Conservation (phyloP, 1,284 basidiomycete genomes). For the Fomitopsis schrenkii region DNA sequence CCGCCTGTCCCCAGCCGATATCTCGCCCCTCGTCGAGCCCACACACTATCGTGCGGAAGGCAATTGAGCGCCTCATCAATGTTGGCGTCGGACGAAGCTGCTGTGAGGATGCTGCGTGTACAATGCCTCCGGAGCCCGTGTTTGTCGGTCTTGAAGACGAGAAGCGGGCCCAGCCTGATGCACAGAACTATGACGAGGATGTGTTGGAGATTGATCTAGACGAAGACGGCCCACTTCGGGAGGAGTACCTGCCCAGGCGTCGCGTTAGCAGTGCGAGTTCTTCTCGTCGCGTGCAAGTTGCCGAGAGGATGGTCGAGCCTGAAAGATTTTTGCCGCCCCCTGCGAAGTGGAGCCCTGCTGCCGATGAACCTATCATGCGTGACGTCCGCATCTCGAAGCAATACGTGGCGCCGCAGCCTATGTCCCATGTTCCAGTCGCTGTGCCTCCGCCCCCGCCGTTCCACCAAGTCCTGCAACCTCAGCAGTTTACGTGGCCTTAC, state of each 20-base stretch:
- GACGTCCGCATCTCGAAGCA: constrained; percentile 47
- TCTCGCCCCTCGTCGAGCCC: constrained; percentile 70
- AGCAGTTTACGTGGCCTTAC: constrained; percentile 20
- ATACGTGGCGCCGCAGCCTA: constrained; percentile 63
- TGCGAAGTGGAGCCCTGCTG: constrained; percentile 74
- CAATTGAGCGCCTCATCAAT: constrained; percentile 64
- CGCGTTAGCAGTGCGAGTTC: constrained; percentile 40
- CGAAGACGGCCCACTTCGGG: constrained; percentile 73
- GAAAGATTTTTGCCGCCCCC: constrained; percentile 59
- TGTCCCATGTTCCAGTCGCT: constrained; percentile 21
- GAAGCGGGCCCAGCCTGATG: constrained; percentile 45
- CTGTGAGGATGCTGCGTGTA: constrained; percentile 14
- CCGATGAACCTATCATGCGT: constrained; percentile 65
- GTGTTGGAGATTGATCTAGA: constrained; percentile 71
- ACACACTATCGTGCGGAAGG: constrained; percentile 58
- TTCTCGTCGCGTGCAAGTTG: constrained; percentile 20
- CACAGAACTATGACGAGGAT: constrained; percentile 37
- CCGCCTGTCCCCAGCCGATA: constrained; percentile 67
- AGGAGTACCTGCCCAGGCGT: constrained; percentile 73
- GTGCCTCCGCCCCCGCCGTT: constrained; percentile 20
- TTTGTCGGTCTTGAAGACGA: constrained; percentile 68
- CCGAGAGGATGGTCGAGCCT: constrained; percentile 27
- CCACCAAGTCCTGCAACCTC: constrained; percentile 21
- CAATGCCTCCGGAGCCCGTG: constrained; percentile 48
- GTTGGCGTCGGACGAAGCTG: constrained; percentile 28